Evolutionary conservation across 768 basidiomycete species (phyloP), one percentile per base, ranked within the genome.

Genomic region (Psilocybe cyanescens): DNA sequence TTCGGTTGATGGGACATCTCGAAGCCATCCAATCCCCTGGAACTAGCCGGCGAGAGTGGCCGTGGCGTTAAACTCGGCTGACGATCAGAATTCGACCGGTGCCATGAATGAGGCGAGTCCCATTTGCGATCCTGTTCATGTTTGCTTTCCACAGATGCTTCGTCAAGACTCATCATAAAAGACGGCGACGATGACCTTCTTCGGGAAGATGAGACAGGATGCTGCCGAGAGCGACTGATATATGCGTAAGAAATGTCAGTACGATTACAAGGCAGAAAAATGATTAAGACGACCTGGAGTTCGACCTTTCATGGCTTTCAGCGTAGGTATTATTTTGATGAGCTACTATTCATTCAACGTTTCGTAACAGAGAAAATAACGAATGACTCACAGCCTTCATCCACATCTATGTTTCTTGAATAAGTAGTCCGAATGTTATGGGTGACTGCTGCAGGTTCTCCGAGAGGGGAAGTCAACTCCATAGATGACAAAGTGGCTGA

Each of bases 81-180:
- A 12, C 24, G 51, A 35, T 24, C 31, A 35, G 51, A 35, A n/a
- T 8, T 33, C 8, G 29, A 44, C 16, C 66, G 64, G 17, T 74
- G 69, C 87, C 87, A 88, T 54, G 85, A 87, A 39, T 79, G 82
- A n/a, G 84, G 86, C 7, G 87, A 82, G 70, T 88, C 86, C 89
- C 88, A 90, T 66, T 90, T 90, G 51, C 86, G 78, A 72, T 90
- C 88, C 51, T 87, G 80, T 65, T 83, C 81, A 50, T 73, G 71
- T 8, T 67, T 54, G 30, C 66, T 51, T 41, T 75, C 70, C 16
- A 65, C 65, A 3, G n/a, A 8, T 7, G 33, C 3, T n/a, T 49
- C 24, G 14, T 49, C 47, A 14, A 24, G 28, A 30, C 24, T 28
- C 47, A n/a, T 30, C 6, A 28, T 6, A 30, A n/a, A 49, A 49